Percentiles rank a stretch among this genome's conserved stretches.
These are phyloP conservation scores for Ormosia emarginata DNA, from an alignment of 306 rosid genomes.

Conservation along the genomic window DNA sequence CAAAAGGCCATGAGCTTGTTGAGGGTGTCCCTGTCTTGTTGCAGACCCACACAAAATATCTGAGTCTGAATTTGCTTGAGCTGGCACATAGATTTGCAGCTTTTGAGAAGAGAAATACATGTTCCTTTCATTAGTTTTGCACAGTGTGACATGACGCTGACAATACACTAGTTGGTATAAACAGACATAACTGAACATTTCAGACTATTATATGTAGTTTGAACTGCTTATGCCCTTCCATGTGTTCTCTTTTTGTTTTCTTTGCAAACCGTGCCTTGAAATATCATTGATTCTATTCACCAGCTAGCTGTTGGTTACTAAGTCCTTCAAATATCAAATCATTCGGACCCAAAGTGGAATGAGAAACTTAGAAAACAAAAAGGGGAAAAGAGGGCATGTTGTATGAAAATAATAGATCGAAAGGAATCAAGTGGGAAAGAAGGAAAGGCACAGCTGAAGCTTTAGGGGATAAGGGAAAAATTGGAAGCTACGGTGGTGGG, in stretches of 20 bases:
- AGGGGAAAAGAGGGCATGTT: too few relatives aligned
- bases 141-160: not conserved
- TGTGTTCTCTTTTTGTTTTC: not conserved
- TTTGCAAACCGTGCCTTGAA: not conserved
- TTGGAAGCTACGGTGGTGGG: too few relatives aligned
- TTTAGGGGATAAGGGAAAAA: too few relatives aligned
- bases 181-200: not conserved
- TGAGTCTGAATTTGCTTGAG: conserved; percentile 67
- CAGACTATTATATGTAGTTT: not conserved
- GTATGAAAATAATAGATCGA: too few relatives aligned
- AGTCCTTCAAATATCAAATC: too few relatives aligned
- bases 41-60: conserved; percentile 43
- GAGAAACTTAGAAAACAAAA: too few relatives aligned
- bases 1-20: conserved; percentile 52
- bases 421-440: too few relatives aligned
- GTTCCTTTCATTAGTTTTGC: conserved; percentile 12
- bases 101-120: conserved; percentile 44
- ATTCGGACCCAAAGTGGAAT: too few relatives aligned
- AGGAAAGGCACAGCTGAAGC: too few relatives aligned
- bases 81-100: conserved; percentile 50
- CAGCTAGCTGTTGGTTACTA: not conserved
- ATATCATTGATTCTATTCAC: not conserved
- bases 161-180: not conserved
- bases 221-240: not conserved
- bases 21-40: conserved; percentile 49